Evolutionary conservation across 192 early-diverging fungal genomes (phyloP), one percentile per base, ranked within the genome.

Genomic region (Backusella liffmaniae): DNA sequence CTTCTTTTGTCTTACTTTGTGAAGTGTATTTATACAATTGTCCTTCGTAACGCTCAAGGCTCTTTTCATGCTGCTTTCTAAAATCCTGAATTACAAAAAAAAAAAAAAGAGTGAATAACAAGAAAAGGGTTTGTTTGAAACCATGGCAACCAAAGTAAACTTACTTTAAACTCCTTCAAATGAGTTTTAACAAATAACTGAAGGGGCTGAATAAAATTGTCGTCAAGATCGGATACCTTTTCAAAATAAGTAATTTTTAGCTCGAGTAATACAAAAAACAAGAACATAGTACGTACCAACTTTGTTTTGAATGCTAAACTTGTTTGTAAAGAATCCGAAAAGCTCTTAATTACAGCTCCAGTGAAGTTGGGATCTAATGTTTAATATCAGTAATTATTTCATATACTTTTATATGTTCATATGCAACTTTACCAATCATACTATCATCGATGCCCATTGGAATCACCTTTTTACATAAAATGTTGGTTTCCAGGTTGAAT

Each of bases 141-240:
- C 32, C 30, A 51, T 53, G 13, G 39, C 16, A 37, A 67, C 30
- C n/a, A 67, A 18, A 26, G 72, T 74, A 1, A 56, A 36, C 76
- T 77, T 69, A 86, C 90, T 77, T 90, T 89, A 53, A 91, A 88
- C 16, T 91, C 90, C 59, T 83, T 86, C 44, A 92, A 72, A 66
- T 92, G 91, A 13, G 84, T 90, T 66, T 88, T 86, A 4, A 86
- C 76, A 80, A 90, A 92, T 1, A 82, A 77, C 21, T 87, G 83
- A 15, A 91, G 51, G 4, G 91, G 91, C 46, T 84, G 83, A n/a
- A 91, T 67, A 29, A 91, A 74, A 39, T 85, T 76, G 37, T 90
- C 87, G 46, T 84, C 84, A n/a, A 93, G 80, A 37, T 90, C 88
- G 44, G 85, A 84, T 35, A 80, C 83, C 79, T 88, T 41, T 56